These are phyloP conservation scores for Coemansia umbellata DNA, from an alignment of 192 early-diverging fungal genomes.

Conservation along the genomic window DNA sequence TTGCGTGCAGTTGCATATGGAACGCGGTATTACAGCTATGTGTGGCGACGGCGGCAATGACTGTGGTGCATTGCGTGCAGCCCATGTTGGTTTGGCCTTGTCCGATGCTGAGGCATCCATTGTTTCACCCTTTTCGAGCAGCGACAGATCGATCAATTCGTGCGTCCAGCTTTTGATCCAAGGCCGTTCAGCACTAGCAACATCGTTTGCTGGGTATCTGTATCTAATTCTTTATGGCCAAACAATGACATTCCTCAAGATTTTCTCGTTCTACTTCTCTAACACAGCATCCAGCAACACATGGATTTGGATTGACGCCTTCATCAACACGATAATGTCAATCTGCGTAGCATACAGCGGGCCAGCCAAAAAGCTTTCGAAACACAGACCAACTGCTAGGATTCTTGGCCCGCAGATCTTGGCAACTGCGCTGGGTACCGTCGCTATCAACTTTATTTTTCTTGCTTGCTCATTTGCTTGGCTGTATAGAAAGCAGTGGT, in stretches of 20 bases:
- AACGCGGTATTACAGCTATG: slow-evolving; percentile 74
- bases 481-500: slow-evolving; percentile 61
- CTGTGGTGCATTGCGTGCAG: slow-evolving; percentile 75
- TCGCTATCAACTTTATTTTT: slow-evolving; percentile 67
- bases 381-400: slow-evolving; percentile 64
- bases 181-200: slow-evolving; percentile 66
- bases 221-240: slow-evolving; percentile 66
- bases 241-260: slow-evolving; percentile 59
- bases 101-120: slow-evolving; percentile 78
- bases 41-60: slow-evolving; percentile 87
- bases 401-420: slow-evolving; percentile 67
- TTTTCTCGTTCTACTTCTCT: slow-evolving; percentile 65
- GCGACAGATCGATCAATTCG: slow-evolving; percentile 56
- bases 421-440: slow-evolving; percentile 56
- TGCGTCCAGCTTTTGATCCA: slow-evolving; percentile 60
- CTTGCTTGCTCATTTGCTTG: slow-evolving; percentile 47
- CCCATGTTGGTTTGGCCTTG: slow-evolving; percentile 76
- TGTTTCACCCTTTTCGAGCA: slow-evolving; percentile 74
- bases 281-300: slow-evolving; percentile 57
- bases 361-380: slow-evolving; percentile 55
- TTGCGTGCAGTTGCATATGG: slow-evolving; percentile 73
- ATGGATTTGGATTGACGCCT: slow-evolving; percentile 71
- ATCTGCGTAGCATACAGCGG: slow-evolving; percentile 59
- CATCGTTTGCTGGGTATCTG: slow-evolving; percentile 67
- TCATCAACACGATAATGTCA: slow-evolving; percentile 59